phyloP scores from a whole-genome alignment of 192 early-diverging fungal genomes.

The Bifiguratus adelaidae region DNA sequence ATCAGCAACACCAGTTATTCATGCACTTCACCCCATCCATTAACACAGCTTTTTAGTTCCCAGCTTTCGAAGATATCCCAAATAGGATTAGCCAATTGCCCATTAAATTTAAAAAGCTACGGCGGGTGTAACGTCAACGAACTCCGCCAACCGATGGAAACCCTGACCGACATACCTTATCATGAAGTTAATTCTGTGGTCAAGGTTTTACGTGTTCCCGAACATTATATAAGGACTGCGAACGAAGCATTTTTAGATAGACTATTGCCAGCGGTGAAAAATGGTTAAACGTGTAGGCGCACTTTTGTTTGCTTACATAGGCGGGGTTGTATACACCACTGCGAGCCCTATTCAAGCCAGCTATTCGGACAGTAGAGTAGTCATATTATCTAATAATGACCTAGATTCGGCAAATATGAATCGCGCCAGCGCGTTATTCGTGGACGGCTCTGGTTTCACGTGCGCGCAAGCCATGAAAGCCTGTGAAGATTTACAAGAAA shows the following conservation, averaged over 20 bases:
- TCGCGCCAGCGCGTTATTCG: neutral
- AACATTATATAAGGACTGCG: slow-evolving; percentile 1
- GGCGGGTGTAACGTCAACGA: neutral
- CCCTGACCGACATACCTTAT: neutral
- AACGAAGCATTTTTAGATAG: neutral
- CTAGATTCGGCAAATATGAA: slow-evolving; percentile 2
- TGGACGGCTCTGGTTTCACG: neutral
- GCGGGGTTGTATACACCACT: slow-evolving; percentile 1
- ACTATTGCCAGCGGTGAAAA: neutral
- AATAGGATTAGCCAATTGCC: neutral
- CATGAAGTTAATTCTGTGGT: neutral
- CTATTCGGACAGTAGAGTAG: slow-evolving; percentile 1
- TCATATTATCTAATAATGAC: slow-evolving; percentile 3
- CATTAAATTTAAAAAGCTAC: neutral
- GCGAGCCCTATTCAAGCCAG: neutral
- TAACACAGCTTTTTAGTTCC: neutral
- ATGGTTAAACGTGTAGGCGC: slow-evolving; percentile 1
- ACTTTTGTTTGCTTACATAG: slow-evolving; percentile 1
- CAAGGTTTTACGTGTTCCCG: slow-evolving; percentile 1
- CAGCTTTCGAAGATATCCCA: neutral
- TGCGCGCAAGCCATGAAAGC: neutral
- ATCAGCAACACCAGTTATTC: neutral
- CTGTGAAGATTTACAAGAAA: slow-evolving; percentile 2
- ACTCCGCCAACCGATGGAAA: neutral
- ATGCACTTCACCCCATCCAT: slow-evolving; percentile 2